Evolutionary conservation across 192 early-diverging fungal species (phyloP).

Genomic region (Geranomyces michiganensis): DNA sequence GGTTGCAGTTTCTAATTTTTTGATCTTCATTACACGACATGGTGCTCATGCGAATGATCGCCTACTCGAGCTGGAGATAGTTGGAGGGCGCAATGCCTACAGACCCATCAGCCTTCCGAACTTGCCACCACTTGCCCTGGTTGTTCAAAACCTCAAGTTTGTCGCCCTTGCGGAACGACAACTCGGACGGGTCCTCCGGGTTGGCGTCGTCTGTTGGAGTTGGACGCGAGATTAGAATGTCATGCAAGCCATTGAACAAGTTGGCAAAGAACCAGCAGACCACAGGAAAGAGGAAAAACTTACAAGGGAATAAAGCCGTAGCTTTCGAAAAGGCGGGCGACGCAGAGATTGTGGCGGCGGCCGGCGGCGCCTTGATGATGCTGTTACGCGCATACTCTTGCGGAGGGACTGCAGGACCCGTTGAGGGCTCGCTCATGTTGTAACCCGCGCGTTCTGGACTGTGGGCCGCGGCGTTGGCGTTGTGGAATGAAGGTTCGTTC

Average conservation of each 20-base stretch:
- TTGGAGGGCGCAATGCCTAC: slow-evolving; percentile 90
- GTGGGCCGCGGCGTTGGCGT: background rate
- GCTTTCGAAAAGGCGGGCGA: slow-evolving; percentile 12
- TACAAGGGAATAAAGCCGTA: slow-evolving; percentile 25
- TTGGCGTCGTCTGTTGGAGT: slow-evolving; percentile 76
- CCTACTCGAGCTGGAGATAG: slow-evolving; percentile 54
- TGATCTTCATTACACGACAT: background rate
- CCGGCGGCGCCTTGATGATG: background rate
- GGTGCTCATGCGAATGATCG: background rate
- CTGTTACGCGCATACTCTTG: slow-evolving; percentile 9
- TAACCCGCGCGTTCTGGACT: background rate
- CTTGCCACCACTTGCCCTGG: slow-evolving; percentile 98
- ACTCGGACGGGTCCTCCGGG: slow-evolving; percentile 87
- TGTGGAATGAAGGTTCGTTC: background rate
- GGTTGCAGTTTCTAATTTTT: background rate
- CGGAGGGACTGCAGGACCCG: slow-evolving; percentile 7
- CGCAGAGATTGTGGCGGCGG: background rate
- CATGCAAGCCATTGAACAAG: too few relatives aligned
- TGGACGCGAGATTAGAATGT: too few relatives aligned
- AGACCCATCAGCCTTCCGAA: slow-evolving; percentile 75
- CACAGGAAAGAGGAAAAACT: slow-evolving; percentile 5
- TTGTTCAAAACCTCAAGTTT: slow-evolving; percentile 83
- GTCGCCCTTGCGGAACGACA: slow-evolving; percentile 88
- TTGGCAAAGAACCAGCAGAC: background rate
- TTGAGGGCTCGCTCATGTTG: background rate